Percentiles rank a stretch among this genome's conserved stretches.
These are phyloP conservation scores for Cordyceps sp. DNA, from an alignment of 2,329 filamentous ascomycete species.

Conservation along the genomic window DNA sequence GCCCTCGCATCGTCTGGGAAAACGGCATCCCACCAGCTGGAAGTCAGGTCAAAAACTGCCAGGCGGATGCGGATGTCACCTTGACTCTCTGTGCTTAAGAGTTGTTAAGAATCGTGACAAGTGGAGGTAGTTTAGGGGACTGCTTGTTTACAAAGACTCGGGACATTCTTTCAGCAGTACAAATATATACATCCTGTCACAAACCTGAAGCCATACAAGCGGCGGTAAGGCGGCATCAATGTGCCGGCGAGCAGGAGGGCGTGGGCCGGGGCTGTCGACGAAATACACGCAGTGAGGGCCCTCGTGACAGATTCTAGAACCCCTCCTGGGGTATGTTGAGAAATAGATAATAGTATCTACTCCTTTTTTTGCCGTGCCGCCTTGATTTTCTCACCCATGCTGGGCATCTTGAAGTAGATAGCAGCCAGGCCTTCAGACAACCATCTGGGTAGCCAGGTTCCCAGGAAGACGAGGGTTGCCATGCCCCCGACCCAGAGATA, in stretches of 20 bases:
- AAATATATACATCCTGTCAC: background rate
- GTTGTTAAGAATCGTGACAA: background rate
- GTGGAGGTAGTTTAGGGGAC: background rate
- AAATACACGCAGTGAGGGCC: no score
- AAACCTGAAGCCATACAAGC: no score
- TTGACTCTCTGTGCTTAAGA: constrained; percentile 16
- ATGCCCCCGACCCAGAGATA: constrained; percentile 1
- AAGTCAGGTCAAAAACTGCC: constrained; percentile 20
- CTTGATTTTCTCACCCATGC: background rate
- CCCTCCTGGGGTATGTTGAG: no score
- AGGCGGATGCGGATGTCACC: constrained; percentile 13
- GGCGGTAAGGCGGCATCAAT: no score
- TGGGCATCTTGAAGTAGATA: background rate
- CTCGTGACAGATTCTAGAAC: no score
- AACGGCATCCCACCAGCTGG: constrained; percentile 17
- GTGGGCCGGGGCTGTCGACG: no score
- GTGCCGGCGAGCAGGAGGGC: no score
- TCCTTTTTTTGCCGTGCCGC: background rate
- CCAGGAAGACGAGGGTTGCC: background rate
- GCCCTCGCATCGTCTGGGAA: constrained; percentile 18
- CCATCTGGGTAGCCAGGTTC: background rate
- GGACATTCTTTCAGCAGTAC: background rate
- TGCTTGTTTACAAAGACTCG: no score
- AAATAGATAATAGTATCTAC: background rate
- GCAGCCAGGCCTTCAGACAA: background rate